Evolutionary conservation across 768 basidiomycete genomes (phyloP), one percentile per base, ranked within the genome.

Genomic region (Boletus eberwhitei): DNA sequence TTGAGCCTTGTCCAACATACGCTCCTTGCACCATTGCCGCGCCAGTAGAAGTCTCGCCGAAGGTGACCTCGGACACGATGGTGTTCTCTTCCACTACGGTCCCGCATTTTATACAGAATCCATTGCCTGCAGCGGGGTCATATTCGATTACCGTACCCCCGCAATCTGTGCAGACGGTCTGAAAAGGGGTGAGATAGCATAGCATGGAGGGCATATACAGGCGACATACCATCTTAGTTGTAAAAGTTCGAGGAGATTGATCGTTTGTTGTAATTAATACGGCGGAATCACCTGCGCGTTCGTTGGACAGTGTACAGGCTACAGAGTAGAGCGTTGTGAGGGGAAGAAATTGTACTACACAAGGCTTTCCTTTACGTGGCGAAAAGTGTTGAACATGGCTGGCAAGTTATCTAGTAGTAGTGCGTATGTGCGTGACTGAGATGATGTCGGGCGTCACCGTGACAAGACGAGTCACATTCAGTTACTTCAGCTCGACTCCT

Each of bases 1-100:
- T 95, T 43, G 94, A 86, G 52, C 92, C 90, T 64, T 91, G 88
- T 0, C 83, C 90, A 13, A 99, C 93, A 64, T 90, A 97, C 3
- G 88, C 86, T 3, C 97, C 97, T 64, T 95, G 90, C 2, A 97
- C 95, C 78, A 98, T 91, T 2, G 96, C 95, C 5, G 94, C 92
- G 24, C 97, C 97, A 29, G 82, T 80, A 12, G 88, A 82, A 5
- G 90, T 89, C 77, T 99, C 97, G n/a, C 93, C 93, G 62, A 99
- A 99, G 1, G 86, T 85, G 52, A 99, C 84, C 68, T 99, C 97
- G 58, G 87, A 90, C 11, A 98, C 92, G 55, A 98, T 93, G 3
- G 88, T 84, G 65, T 93, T 94, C 71, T 97, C 92, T 73, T 96
- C 93, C 11, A 96, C 78, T 17, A 98, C 93, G 8, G 87, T 89